Conservation (phyloP, 805 yeast species). For the Wickerhamiella occidentalis region DNA sequence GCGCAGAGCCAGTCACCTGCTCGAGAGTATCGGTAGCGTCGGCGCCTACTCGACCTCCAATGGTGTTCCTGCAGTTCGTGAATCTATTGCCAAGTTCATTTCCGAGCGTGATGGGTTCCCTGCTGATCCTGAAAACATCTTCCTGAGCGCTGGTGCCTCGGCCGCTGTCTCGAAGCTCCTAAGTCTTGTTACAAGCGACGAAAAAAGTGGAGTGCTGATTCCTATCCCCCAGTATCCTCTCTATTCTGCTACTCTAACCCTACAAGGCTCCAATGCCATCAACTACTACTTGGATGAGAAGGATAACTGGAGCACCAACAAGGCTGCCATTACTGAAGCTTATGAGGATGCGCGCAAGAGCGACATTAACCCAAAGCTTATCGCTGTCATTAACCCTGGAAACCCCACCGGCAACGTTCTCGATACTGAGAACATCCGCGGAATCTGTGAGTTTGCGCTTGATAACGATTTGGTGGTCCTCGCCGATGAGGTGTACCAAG, state of each 20-base stretch:
- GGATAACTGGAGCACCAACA: conserved; percentile 72
- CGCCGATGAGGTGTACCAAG: conserved; percentile 98
- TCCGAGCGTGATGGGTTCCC: conserved; percentile 61
- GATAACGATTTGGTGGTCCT: conserved; percentile 72
- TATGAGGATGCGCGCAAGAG: conserved; percentile 38
- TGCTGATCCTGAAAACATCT: conserved; percentile 60
- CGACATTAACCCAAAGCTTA: conserved; percentile 56
- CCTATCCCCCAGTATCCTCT: conserved; percentile 98
- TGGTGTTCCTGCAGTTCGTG: conserved; percentile 62
- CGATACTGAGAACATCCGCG: conserved; percentile 49
- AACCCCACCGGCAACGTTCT: conserved; percentile 94
- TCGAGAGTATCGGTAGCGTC: conserved; percentile 59
- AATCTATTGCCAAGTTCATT: conserved; percentile 73
- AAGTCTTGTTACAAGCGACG: conserved; percentile 49
- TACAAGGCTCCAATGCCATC: conserved; percentile 69
- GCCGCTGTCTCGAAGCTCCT: conserved; percentile 77
- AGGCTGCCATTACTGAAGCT: conserved; percentile 46
- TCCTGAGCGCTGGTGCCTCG: conserved; percentile 88
- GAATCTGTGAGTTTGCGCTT: conserved; percentile 68
- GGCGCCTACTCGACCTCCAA: conserved; percentile 96
- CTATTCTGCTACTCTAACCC: conserved; percentile 86
- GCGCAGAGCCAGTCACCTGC: conserved; percentile 50
- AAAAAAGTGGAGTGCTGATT: conserved; percentile 64
- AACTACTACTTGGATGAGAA: conserved; percentile 80
- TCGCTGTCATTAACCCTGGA: conserved; percentile 95